A percentile compares a stretch with the other conserved stretches of the same genome.
These are phyloP conservation scores for Kickxella alabastrina DNA, from an alignment of 192 early-diverging fungal species.

Conservation along the genomic window DNA sequence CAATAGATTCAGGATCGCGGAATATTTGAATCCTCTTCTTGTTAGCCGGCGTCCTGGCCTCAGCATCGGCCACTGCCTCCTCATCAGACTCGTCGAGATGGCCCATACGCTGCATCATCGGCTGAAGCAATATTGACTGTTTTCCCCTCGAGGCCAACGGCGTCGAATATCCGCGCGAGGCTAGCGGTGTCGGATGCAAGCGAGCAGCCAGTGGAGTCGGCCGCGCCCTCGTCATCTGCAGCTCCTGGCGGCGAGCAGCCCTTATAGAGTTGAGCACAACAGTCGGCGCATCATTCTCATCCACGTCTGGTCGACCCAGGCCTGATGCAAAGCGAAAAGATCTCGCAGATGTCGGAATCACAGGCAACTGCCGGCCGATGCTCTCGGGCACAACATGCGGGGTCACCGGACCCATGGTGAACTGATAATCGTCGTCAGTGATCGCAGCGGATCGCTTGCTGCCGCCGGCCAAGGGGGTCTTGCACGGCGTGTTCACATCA, in stretches of 20 bases:
- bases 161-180: not conserved
- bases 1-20: not conserved
- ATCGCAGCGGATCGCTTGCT: not conserved
- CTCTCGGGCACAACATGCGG: conserved; percentile 34
- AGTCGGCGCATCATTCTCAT: conserved; percentile 23
- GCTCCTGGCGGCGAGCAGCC: conserved; percentile 14
- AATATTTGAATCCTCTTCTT: conserved; percentile 17
- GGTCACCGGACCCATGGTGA: conserved; percentile 48
- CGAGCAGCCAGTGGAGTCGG: conserved; percentile 34
- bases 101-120: too few relatives aligned
- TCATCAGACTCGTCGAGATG: conserved; percentile 18
- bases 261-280: conserved; percentile 32
- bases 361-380: not conserved
- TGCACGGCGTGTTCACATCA: not conserved
- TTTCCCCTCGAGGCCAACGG: too few relatives aligned
- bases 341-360: conserved; percentile 26
- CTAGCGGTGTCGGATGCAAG: not conserved
- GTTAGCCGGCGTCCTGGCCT: conserved; percentile 9
- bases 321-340: too few relatives aligned
- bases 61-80: not conserved
- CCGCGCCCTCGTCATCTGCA: conserved; percentile 2
- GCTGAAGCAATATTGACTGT: too few relatives aligned
- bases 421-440: conserved; percentile 48
- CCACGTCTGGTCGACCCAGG: conserved; percentile 1
- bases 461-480: not conserved